Conservation (phyloP, 2,329 filamentous ascomycete species). For the Cladophialophora immunda region DNA sequence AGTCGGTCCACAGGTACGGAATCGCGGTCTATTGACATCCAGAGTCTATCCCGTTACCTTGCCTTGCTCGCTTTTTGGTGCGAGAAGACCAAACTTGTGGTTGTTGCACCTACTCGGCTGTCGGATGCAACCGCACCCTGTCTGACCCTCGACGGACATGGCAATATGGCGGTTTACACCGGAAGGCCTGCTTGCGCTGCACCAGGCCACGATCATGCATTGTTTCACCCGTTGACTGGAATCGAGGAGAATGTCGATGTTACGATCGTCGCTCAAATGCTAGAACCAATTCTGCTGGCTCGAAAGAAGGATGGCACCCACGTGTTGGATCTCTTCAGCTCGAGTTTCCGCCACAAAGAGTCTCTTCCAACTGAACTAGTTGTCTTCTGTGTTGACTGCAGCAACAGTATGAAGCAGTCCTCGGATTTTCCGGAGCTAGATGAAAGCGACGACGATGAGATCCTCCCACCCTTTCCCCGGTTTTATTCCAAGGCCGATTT, state of each 20-base stretch:
- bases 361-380: conserved; percentile 47
- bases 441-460: conserved; percentile 27
- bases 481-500: neutral
- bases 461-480: neutral
- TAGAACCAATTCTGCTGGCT: conserved; percentile 45
- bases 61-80: conserved; percentile 45
- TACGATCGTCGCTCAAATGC: conserved; percentile 47
- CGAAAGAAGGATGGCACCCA: conserved; percentile 47
- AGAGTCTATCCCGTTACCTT: conserved; percentile 40
- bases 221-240: conserved; percentile 46
- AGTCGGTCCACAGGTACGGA: neutral
- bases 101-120: conserved; percentile 43
- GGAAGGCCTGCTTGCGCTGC: conserved; percentile 46
- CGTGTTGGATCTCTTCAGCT: conserved; percentile 48
- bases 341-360: conserved; percentile 40
- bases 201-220: conserved; percentile 46
- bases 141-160: conserved; percentile 48
- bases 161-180: conserved; percentile 48
- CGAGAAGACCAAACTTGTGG: conserved; percentile 44
- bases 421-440: conserved; percentile 46
- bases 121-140: conserved; percentile 44
- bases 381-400: conserved; percentile 49
- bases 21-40: conserved; percentile 29
- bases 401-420: conserved; percentile 44
- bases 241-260: conserved; percentile 46